Evolutionary conservation across 139 green algal species (phyloP), one percentile per base, ranked within the genome.

Genomic region (Mesostigma viride): DNA sequence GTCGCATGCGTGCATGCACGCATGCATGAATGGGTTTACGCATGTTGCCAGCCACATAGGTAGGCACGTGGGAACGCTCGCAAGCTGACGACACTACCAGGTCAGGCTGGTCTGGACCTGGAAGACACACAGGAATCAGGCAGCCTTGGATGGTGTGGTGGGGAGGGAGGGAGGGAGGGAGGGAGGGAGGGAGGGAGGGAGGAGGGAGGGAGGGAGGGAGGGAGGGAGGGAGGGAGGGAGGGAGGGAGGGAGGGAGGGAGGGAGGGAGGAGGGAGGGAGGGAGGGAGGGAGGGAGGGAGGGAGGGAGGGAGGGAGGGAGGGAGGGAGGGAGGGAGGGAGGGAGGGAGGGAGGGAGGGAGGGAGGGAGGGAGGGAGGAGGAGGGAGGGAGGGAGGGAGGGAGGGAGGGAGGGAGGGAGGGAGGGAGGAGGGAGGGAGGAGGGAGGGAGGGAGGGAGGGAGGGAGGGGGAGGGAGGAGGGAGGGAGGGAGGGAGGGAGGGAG

Each of bases 261-360:
- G 30, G 1, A 32, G 5, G 62, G 30, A 24, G n/a, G 62, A 27
- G 20, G 26, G 11, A 22, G n/a, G n/a, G n/a, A n/a, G n/a, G n/a
- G n/a, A n/a, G n/a, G 62, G 31, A 27, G 46, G 27, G 30, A 62
- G 33, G 5, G 11, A 0, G 46, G 30, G 1, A 35, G 33, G 62
- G 20, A 28, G 33, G 20, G 33, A 32, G 20, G n/a, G 3, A 27
- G 33, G 30, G 62, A 62, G 33, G 24, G 24, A 11, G 62, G 58
- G 62, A 59, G 31, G 36, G 62, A 4, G 17, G 5, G 58, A 3
- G 62, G 58, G 62, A 1, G 62, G 62, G 11, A 68, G 46, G 27
- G 58, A 17, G 24, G 56, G 62, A 53, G 31, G 5, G 30, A 17
- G 26, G 62, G 24, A 27, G 3, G 35, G 3, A 20, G 33, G 31